Conservation (phyloP, 441 rosid species). For the Gossypium lobatum region DNA sequence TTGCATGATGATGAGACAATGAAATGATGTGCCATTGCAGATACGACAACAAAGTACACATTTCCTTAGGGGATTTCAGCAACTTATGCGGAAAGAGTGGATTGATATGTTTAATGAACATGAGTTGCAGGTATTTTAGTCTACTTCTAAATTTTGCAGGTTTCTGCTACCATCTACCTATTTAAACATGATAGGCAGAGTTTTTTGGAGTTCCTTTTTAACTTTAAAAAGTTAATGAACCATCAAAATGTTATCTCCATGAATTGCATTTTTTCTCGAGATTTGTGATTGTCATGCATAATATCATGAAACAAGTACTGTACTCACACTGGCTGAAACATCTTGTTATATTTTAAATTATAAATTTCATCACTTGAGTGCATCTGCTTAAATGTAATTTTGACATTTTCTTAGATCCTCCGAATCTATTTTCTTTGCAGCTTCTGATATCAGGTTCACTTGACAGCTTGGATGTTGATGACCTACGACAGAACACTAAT, state of each 20-base stretch:
- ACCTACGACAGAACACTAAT: constrained; percentile 76
- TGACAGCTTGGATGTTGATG: constrained; percentile 95
- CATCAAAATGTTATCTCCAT: constrained; percentile 1
- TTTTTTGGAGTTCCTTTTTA: not conserved
- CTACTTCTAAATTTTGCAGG: not conserved
- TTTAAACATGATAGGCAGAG: not conserved
- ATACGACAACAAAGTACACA: constrained; percentile 94
- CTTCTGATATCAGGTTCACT: constrained; percentile 94
- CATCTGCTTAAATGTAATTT: not conserved
- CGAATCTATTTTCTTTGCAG: constrained; percentile 41
- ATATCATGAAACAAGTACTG: not conserved
- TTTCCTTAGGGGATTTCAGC: constrained; percentile 94
- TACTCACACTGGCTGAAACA: not conserved
- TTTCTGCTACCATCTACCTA: not conserved
- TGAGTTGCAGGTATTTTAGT: constrained; percentile 75
- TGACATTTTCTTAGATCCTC: constrained; percentile 2
- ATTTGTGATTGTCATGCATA: not conserved
- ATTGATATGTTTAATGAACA: constrained; percentile 97
- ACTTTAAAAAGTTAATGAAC: not conserved
- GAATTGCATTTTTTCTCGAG: not conserved
- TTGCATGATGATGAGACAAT: too few species aligned
- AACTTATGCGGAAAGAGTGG: constrained; percentile 91
- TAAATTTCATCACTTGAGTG: not conserved
- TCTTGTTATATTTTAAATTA: not conserved
- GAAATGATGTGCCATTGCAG: too few species aligned